Percentiles rank a stretch among this genome's conserved stretches.
phyloP scores from a whole-genome alignment of 1,284 basidiomycete genomes.

The Mycosarcoma mackinlayi region DNA sequence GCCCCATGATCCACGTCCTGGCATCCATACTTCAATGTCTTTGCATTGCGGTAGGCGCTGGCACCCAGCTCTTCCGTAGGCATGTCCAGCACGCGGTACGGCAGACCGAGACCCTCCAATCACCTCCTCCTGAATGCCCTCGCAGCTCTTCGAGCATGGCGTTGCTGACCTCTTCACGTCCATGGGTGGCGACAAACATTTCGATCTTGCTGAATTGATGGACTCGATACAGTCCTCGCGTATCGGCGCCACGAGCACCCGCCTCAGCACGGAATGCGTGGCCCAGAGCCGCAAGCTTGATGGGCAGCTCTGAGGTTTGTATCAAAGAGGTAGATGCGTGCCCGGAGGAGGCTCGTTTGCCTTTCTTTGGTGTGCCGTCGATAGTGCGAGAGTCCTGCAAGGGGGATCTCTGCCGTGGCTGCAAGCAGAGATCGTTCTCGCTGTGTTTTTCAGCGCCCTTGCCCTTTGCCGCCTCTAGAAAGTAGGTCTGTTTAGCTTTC shows the following conservation, averaged over 20 bases:
- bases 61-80: conserved; percentile 96
- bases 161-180: conserved; percentile 73
- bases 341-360: background rate
- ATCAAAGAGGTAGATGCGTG: conserved; percentile 11
- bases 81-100: conserved; percentile 89
- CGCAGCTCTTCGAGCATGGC: conserved; percentile 85
- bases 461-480: conserved; percentile 49
- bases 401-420: conserved; percentile 72
- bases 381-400: conserved; percentile 54
- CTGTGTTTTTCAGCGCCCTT: conserved; percentile 22
- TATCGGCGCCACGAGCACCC: conserved; percentile 89
- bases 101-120: conserved; percentile 49
- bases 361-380: background rate
- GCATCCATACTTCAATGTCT: conserved; percentile 99
- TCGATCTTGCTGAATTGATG: conserved; percentile 95
- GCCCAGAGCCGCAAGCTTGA: conserved; percentile 85
- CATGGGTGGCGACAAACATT: conserved; percentile 70
- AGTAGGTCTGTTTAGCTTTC: conserved; percentile 69
- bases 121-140: conserved; percentile 74
- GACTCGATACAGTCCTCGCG: conserved; percentile 91
- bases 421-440: conserved; percentile 66
- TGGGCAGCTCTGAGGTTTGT: conserved; percentile 70
- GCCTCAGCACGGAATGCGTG: conserved; percentile 95
- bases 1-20: conserved; percentile 93
- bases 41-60: conserved; percentile 92